phyloP scores from a whole-genome alignment of 129 eudicot species.

The Arctium lappa region DNA sequence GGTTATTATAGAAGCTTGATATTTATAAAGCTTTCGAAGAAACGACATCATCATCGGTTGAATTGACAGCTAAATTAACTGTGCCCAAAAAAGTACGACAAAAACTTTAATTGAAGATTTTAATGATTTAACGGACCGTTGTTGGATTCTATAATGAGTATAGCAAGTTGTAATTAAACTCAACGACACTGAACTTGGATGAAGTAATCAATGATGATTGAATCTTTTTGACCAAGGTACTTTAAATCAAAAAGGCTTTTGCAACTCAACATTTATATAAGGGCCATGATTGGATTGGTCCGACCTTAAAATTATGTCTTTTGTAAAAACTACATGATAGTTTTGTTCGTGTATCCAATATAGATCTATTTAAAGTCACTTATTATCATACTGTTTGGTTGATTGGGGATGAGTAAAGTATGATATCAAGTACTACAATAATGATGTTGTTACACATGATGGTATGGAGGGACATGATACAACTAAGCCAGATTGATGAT shows the following conservation, averaged over 20 bases:
- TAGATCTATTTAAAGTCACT: neutral
- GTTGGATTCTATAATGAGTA: conserved; percentile 30
- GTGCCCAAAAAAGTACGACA: conserved; percentile 15
- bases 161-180: conserved; percentile 9
- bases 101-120: conserved; percentile 22
- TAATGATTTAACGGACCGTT: conserved; percentile 25
- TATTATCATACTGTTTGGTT: neutral
- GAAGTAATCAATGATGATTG: conserved; percentile 24
- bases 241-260: conserved; percentile 23
- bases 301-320: conserved; percentile 3
- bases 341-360: neutral
- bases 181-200: neutral
- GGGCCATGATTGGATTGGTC: conserved; percentile 17
- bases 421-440: neutral
- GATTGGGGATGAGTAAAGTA: conserved; percentile 7
- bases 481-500: neutral
- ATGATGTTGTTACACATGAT: neutral
- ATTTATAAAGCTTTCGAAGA: neutral
- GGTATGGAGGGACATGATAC: neutral
- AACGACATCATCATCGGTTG: neutral
- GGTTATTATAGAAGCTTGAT: conserved; percentile 6
- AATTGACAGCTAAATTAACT: conserved; percentile 13
- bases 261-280: conserved; percentile 11
- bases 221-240: conserved; percentile 29
- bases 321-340: neutral